Evolutionary conservation across 116 monocot species (phyloP).

Genomic region (Cymodocea nodosa): DNA sequence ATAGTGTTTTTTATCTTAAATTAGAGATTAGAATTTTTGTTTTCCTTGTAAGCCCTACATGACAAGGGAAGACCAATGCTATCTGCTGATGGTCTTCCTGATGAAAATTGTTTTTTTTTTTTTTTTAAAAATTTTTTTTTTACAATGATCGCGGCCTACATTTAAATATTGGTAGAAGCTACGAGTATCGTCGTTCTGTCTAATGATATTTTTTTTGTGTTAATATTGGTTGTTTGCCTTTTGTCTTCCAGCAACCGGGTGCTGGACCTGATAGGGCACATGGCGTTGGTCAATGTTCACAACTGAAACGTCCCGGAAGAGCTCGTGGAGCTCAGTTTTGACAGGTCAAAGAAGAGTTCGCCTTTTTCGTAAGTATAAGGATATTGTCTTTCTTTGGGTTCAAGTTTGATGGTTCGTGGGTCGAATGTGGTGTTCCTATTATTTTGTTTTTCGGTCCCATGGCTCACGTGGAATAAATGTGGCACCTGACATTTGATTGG

Average conservation of each 20-base stretch:
- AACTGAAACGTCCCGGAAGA: background rate
- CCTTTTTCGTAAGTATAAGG: background rate
- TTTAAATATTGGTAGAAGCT: too few relatives aligned
- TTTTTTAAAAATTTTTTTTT: too few relatives aligned
- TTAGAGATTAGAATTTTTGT: too few relatives aligned
- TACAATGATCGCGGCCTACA: too few relatives aligned
- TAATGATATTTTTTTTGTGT: too few relatives aligned
- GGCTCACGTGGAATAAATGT: background rate
- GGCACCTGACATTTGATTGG: background rate
- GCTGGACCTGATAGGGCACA: constrained; percentile 14
- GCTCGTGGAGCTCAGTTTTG: background rate
- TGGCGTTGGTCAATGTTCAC: constrained; percentile 14
- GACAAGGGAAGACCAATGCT: too few relatives aligned
- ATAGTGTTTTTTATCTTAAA: too few relatives aligned
- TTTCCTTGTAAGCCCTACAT: too few relatives aligned
- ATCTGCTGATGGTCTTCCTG: too few relatives aligned
- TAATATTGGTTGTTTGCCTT: background rate
- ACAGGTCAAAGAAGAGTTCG: background rate
- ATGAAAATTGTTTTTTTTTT: too few relatives aligned
- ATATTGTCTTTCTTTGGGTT: background rate
- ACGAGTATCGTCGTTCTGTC: too few relatives aligned
- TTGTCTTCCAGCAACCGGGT: constrained; percentile 14
- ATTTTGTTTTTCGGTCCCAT: background rate
- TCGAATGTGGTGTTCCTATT: background rate
- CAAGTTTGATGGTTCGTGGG: background rate